These are phyloP conservation scores for Cryphonectria japonica DNA, from an alignment of 2,329 filamentous ascomycete species.

Conservation along the genomic window DNA sequence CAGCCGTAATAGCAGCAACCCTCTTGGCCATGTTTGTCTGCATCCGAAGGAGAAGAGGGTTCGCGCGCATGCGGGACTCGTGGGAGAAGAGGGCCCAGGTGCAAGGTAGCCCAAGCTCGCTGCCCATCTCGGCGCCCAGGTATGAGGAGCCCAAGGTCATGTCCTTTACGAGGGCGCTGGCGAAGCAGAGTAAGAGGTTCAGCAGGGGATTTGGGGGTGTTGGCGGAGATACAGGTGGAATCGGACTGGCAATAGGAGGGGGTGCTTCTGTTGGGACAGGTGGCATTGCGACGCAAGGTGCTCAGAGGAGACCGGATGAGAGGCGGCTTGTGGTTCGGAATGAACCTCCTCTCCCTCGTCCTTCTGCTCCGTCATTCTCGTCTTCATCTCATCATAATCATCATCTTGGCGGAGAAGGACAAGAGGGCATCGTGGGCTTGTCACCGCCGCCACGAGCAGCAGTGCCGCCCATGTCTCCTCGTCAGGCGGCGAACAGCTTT, in stretches of 20 bases:
- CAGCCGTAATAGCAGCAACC: slow-evolving; percentile 52
- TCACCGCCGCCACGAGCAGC: slow-evolving; percentile 12
- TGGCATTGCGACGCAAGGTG: slow-evolving; percentile 12
- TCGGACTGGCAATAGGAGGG: slow-evolving; percentile 51
- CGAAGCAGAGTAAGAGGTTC: slow-evolving; percentile 33
- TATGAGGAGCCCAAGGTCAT: slow-evolving; percentile 35
- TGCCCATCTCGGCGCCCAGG: slow-evolving; percentile 50
- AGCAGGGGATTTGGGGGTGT: background rate
- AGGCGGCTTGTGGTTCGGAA: slow-evolving; percentile 19
- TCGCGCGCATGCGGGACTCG: slow-evolving; percentile 44
- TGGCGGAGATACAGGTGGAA: slow-evolving; percentile 41
- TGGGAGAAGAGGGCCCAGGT: slow-evolving; percentile 36
- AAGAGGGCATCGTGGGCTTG: background rate
- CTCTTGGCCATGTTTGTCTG: slow-evolving; percentile 37
- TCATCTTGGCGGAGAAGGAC: background rate
- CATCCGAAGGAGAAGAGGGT: slow-evolving; percentile 30
- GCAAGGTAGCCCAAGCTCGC: slow-evolving; percentile 45
- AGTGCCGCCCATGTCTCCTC: slow-evolving; percentile 23
- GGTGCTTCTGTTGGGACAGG: slow-evolving; percentile 25
- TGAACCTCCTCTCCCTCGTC: slow-evolving; percentile 5
- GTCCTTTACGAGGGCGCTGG: slow-evolving; percentile 32
- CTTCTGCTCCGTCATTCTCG: background rate
- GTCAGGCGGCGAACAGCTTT: slow-evolving; percentile 17
- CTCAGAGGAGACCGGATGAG: slow-evolving; percentile 25
- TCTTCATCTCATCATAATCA: background rate